Base-by-base conservation (phyloP, 169 alveolate species). In the Cryptosporidium ubiquitum region DNA sequence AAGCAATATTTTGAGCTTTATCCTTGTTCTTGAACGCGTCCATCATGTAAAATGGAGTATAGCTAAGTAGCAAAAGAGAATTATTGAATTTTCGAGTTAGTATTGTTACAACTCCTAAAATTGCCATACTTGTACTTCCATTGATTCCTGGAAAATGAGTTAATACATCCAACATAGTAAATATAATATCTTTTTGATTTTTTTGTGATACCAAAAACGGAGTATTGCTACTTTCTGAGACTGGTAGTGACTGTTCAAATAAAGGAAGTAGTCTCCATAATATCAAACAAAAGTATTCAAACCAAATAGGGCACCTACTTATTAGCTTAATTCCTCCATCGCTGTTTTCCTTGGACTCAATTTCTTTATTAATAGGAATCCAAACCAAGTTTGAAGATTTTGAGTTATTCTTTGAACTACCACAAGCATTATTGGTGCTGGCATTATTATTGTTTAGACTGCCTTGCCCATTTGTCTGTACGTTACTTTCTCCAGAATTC, bases 281-380 rank as follows among this genome's bases (percentile, higher is more conserved):
- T n/a, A 79, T 52, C 75, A 79, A 12, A 29, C 89, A 79, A 33
- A 37, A 58, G 68, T 79, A 79, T 29, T 79, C 89, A 61, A 79
- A 79, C 89, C 89, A 79, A 58, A 79, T 79, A 9, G 89, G 89
- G 52, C 79, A 64, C 12, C 89, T 58, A 18, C 89, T 79, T 18
- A 61, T 23, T 52, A 79, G 61, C 37, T 64, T 79, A 40, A 79
- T 61, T 14, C 69, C 49, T 33, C 31, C 20, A 16, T 61, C 66
- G 20, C 39, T 33, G 26, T 12, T 33, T 42, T 40, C 52, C 18
- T 74, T 61, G 33, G 49, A 37, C n/a, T 61, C 89, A 12, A 7
- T n/a, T 26, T 74, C 61, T 39, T 29, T 64, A 26, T 61, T 79
- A 33, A 2, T 29, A 10, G 89, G 89, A 7, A 79, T 42, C 89